Percentiles rank a stretch among this genome's conserved stretches.
Conservation (phyloP, 352 stramenopile species). For the Aphanomyces stellatus region DNA sequence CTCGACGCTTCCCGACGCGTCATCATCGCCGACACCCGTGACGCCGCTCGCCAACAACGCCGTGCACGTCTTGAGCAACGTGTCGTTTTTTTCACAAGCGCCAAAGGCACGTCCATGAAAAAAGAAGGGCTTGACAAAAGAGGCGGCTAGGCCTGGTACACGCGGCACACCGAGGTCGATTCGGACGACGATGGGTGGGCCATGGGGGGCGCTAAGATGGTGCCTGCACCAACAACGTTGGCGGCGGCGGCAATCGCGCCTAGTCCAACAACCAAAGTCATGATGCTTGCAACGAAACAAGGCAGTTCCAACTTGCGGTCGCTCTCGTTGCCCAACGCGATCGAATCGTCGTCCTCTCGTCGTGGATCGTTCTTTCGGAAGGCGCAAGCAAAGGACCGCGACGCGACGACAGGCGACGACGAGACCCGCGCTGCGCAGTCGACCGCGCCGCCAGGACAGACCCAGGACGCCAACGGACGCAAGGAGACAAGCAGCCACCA, state of each 20-base stretch:
- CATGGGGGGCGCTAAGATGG: background rate
- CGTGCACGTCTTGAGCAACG: background rate
- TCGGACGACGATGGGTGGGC: background rate
- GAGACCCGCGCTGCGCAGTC: too few relatives aligned
- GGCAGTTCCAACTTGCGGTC: background rate
- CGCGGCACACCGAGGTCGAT: background rate
- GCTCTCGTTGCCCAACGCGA: background rate
- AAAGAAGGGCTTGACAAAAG: background rate
- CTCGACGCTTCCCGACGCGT: background rate
- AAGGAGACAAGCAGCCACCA: too few relatives aligned
- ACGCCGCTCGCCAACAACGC: background rate
- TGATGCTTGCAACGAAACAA: background rate
- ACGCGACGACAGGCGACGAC: too few relatives aligned
- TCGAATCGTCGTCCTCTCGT: too few relatives aligned
- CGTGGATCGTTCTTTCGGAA: too few relatives aligned
- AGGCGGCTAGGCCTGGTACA: constrained; percentile 11
- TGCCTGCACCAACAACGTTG: background rate
- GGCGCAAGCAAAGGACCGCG: too few relatives aligned
- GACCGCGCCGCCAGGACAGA: too few relatives aligned
- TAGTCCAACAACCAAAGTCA: too few relatives aligned
- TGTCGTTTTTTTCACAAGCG: background rate
- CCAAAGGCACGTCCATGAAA: constrained; percentile 10
- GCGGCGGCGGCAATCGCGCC: too few relatives aligned
- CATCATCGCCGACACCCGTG: too few relatives aligned
- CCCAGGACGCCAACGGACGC: too few relatives aligned